Conservation (phyloP, 2,329 filamentous ascomycete species). For the Elsinoe australis region DNA sequence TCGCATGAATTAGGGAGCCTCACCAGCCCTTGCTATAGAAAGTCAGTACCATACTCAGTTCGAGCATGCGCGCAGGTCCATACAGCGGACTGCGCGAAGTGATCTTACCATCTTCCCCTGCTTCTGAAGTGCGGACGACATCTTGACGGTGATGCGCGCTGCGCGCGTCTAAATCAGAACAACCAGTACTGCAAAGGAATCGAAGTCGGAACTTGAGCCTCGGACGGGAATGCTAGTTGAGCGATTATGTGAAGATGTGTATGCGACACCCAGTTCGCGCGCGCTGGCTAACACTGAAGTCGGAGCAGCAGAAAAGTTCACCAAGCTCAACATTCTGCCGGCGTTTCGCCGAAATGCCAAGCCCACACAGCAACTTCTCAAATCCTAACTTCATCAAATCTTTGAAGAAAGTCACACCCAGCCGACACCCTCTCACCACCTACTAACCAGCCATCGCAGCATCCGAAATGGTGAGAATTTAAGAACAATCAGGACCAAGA, state of each 20-base stretch:
- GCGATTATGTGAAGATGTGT: neutral
- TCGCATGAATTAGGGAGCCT: conserved; percentile 35
- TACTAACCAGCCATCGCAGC: neutral
- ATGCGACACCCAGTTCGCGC: neutral
- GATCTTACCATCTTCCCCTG: conserved; percentile 97
- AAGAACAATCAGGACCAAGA: neutral
- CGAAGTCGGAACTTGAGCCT: too few species aligned
- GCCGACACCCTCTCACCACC: conserved; percentile 6
- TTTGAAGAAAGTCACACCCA: conserved; percentile 11
- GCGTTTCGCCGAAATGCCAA: conserved; percentile 13
- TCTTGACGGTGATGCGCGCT: conserved; percentile 26
- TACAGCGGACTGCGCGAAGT: conserved; percentile 31
- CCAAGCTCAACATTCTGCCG: conserved; percentile 12
- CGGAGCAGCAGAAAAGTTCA: conserved; percentile 16
- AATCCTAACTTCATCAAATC: conserved; percentile 15
- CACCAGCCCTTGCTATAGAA: conserved; percentile 57
- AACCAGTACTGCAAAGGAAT: too few species aligned
- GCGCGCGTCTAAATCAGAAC: too few species aligned
- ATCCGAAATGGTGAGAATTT: conserved; percentile 2
- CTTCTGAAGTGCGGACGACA: conserved; percentile 58
- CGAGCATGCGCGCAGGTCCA: too few species aligned
- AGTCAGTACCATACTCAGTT: conserved; percentile 40
- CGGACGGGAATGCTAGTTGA: too few species aligned
- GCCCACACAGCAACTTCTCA: conserved; percentile 14
- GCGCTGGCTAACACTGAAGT: neutral